Conservation (phyloP, 768 basidiomycete genomes). For the Erythrobasidium yunnanense region DNA sequence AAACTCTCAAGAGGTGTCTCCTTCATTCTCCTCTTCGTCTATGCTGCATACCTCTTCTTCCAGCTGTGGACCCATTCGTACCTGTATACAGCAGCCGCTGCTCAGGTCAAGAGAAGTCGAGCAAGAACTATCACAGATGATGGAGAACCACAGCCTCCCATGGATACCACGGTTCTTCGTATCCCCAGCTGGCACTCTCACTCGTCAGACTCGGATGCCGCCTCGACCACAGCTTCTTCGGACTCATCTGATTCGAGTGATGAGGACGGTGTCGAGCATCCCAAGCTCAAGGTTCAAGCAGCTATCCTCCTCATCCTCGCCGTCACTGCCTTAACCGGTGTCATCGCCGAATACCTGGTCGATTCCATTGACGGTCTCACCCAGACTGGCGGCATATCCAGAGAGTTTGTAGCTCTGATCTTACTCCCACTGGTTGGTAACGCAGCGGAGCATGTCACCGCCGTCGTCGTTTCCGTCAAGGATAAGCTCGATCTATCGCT, state of each 20-base stretch:
- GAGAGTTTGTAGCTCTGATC: constrained; percentile 79
- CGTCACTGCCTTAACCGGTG: constrained; percentile 45
- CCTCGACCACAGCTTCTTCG: not conserved
- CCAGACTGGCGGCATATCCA: constrained; percentile 49
- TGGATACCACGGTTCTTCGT: constrained; percentile 14
- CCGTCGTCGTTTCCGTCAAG: constrained; percentile 82
- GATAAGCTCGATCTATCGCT: constrained; percentile 72
- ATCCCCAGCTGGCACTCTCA: constrained; percentile 3
- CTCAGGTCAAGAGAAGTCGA: not conserved
- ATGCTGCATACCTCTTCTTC: constrained; percentile 61
- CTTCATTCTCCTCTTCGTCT: constrained; percentile 64
- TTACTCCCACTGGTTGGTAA: constrained; percentile 68
- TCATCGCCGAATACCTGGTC: constrained; percentile 62
- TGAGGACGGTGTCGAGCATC: constrained; percentile 31
- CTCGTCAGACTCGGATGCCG: constrained; percentile 1
- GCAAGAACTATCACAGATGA: constrained; percentile 3
- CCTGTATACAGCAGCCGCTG: constrained; percentile 6
- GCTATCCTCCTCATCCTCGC: constrained; percentile 28
- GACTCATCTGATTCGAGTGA: not conserved
- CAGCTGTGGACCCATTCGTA: constrained; percentile 44
- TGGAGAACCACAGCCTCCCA: constrained; percentile 17
- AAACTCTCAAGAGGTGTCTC: constrained; percentile 43
- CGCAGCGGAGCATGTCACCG: constrained; percentile 67
- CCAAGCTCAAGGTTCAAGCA: constrained; percentile 29
- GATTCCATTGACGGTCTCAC: constrained; percentile 66